Evolutionary conservation across 1,284 basidiomycete genomes (phyloP).

Genomic region (Sparassis latifolia): DNA sequence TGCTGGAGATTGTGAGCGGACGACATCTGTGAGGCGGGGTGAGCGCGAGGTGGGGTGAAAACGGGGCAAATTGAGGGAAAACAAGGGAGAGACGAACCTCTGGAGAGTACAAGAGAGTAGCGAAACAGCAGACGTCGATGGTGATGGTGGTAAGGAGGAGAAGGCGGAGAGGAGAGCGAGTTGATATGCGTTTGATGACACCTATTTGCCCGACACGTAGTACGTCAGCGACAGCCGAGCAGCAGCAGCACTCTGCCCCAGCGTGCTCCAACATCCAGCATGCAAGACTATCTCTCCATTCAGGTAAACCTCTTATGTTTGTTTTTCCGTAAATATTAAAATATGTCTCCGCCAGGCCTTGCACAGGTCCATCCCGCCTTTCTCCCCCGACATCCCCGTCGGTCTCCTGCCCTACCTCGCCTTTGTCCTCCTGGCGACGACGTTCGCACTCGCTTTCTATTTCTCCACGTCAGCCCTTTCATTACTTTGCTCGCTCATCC

Average conservation of each 20-base stretch:
- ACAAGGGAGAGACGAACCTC: constrained; percentile 8
- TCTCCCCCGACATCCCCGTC: constrained; percentile 63
- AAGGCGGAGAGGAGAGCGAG: constrained; percentile 16
- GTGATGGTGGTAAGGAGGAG: constrained; percentile 15
- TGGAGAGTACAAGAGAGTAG: constrained; percentile 8
- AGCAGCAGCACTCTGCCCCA: constrained; percentile 19
- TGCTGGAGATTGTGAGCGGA: constrained; percentile 71
- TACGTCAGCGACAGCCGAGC: constrained; percentile 22
- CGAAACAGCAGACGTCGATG: constrained; percentile 6
- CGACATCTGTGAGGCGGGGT: constrained; percentile 51
- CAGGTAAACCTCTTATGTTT: constrained; percentile 25
- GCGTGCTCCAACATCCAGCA: constrained; percentile 16
- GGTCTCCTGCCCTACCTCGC: constrained; percentile 68
- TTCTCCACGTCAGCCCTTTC: constrained; percentile 70
- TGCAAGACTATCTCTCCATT: constrained; percentile 35
- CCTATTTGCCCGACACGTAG: constrained; percentile 34
- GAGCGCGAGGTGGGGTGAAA: constrained; percentile 8
- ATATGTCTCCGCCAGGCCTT: constrained; percentile 34
- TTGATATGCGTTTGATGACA: constrained; percentile 48
- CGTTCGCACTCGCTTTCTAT: constrained; percentile 81
- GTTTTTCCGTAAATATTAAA: constrained; percentile 9
- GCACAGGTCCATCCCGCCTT: constrained; percentile 51
- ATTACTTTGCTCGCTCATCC: constrained; percentile 2
- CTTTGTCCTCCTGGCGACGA: constrained; percentile 60
- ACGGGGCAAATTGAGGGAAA: neutral